Base-by-base conservation (phyloP, 257 asterid genomes). In the Plectranthus barbatus region DNA sequence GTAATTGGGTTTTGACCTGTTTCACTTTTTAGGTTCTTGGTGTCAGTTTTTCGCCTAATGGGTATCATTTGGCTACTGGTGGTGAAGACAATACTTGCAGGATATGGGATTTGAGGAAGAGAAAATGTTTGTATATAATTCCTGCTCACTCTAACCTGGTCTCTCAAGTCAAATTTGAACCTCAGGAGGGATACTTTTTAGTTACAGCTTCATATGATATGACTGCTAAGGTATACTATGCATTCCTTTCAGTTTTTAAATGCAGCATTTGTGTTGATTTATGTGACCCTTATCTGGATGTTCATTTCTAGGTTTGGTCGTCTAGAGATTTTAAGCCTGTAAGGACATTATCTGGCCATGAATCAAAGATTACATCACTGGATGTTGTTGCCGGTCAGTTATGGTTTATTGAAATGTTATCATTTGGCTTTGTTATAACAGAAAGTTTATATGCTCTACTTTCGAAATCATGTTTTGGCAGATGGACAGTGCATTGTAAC, bases 61-160 rank as follows among this genome's bases (percentile, higher is more conserved):
- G 99, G 46, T 90, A 89, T 76, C 96, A 93, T 81, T 74, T 93
- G 69, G 99, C 96, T 68, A 83, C 94, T 9, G 96, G 97, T 14
- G 97, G 97, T 6, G 97, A 93, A 83, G 99, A 93, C 74, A 90
- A 93, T 79, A 83, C 95, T 61, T 93, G 99, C 81, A 75, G 97
- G 50, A 78, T 93, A 58, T 93, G 97, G 97, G 96, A 93, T 72
- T 74, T 90, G 60, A 82, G 97, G 83, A 87, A 82, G 91, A 81
- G 84, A 67, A 93, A 79, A 78, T 86, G 74, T 7, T 52, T 84
- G 65, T 90, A 87, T 75, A 65, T 67, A 69, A 90, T 93, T 64
- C 99, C 97, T 55, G 99, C 99, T 66, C 97, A 90, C 72, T 74
- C 97, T 55, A 90, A 84, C 76, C 92, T 93, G 60, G 67, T 90